These are phyloP conservation scores for Penicillium argentinense DNA, from an alignment of 495 filamentous ascomycete genomes.

Conservation along the genomic window DNA sequence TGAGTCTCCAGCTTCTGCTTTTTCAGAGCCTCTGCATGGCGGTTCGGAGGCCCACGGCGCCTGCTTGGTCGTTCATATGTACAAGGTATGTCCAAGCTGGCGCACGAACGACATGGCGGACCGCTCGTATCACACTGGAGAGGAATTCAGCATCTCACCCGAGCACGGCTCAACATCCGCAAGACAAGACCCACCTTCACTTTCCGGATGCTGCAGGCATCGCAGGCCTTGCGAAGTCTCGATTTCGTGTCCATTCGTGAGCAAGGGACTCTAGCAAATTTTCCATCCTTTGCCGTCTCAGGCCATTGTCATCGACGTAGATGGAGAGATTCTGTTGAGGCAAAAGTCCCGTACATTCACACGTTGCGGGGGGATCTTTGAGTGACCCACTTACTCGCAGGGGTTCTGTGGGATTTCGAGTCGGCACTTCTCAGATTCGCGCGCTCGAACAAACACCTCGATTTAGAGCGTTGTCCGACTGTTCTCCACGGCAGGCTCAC, in stretches of 20 bases:
- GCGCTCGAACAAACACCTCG: no score
- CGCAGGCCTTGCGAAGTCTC: slow-evolving; percentile 75
- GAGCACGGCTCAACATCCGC: slow-evolving; percentile 2
- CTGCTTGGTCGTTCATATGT: slow-evolving; percentile 78
- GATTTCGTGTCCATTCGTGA: slow-evolving; percentile 43
- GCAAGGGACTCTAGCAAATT: slow-evolving; percentile 15
- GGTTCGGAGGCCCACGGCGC: slow-evolving; percentile 81
- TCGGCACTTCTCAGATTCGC: background rate
- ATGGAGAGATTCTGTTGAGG: slow-evolving; percentile 1
- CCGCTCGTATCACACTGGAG: slow-evolving; percentile 75
- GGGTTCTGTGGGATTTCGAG: background rate
- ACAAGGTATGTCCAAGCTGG: slow-evolving; percentile 76
- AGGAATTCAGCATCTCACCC: slow-evolving; percentile 9
- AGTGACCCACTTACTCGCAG: slow-evolving; percentile 13
- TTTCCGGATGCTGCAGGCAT: slow-evolving; percentile 81
- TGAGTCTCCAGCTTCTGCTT: slow-evolving; percentile 54
- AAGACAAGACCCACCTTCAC: slow-evolving; percentile 71
- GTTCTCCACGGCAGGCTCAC: no score
- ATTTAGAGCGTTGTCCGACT: no score
- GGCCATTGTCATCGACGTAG: slow-evolving; percentile 13
- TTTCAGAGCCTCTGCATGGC: slow-evolving; percentile 81
- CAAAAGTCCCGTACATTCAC: slow-evolving; percentile 11
- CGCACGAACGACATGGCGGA: slow-evolving; percentile 78
- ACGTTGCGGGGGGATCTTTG: slow-evolving; percentile 13
- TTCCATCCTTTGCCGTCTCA: slow-evolving; percentile 28